These are phyloP conservation scores for Mycena sanguinolenta DNA, from an alignment of 768 basidiomycete species.

Conservation along the genomic window DNA sequence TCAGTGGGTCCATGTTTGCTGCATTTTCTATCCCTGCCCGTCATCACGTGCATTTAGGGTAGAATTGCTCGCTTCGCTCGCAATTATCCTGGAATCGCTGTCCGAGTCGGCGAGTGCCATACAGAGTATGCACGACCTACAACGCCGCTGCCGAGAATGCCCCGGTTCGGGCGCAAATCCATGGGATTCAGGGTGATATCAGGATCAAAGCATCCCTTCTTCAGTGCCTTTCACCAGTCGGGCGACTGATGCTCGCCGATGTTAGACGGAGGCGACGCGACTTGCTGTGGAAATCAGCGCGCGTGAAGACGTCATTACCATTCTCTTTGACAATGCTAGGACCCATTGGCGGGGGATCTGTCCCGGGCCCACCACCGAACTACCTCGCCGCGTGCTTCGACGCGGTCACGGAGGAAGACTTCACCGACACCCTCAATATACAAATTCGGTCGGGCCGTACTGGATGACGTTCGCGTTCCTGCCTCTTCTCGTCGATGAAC, in stretches of 20 bases:
- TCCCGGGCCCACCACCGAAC: slow-evolving; percentile 43
- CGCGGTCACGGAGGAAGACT: slow-evolving; percentile 51
- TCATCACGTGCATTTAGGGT: no score
- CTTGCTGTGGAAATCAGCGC: slow-evolving; percentile 55
- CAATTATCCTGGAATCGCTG: slow-evolving; percentile 50
- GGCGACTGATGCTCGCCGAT: no score
- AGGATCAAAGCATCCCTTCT: slow-evolving; percentile 50
- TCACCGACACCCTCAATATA: slow-evolving; percentile 51
- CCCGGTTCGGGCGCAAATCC: slow-evolving; percentile 49
- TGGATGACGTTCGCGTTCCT: slow-evolving; percentile 72
- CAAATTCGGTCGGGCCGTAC: slow-evolving; percentile 62
- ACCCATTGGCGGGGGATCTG: slow-evolving; percentile 47
- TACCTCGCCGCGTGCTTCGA: slow-evolving; percentile 57
- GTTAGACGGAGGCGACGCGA: slow-evolving; percentile 58
- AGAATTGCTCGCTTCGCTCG: no score
- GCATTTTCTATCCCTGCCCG: no score
- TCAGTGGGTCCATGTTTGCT: no score
- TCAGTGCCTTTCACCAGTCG: no score
- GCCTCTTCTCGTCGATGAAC: slow-evolving; percentile 65
- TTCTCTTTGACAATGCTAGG: slow-evolving; percentile 65
- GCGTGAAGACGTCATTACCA: slow-evolving; percentile 56
- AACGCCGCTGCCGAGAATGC: slow-evolving; percentile 51
- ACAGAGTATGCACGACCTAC: slow-evolving; percentile 51
- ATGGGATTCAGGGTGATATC: slow-evolving; percentile 58
- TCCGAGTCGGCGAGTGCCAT: no score